Percentiles rank a stretch among this genome's conserved stretches.
These are phyloP conservation scores for Platanus orientalis DNA, from an alignment of 164 flowering plant genomes.

Conservation along the genomic window DNA sequence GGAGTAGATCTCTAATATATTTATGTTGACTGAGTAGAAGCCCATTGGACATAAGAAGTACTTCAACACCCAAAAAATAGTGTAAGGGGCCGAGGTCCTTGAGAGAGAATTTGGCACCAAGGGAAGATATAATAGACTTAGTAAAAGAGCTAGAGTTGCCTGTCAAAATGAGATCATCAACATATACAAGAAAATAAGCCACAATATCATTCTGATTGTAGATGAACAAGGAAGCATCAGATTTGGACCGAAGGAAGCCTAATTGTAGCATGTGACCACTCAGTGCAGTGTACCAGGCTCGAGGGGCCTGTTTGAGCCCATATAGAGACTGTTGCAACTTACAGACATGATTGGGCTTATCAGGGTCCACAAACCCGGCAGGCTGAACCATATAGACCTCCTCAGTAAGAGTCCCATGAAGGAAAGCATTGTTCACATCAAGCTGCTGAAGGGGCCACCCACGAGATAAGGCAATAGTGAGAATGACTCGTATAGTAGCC, in stretches of 20 bases:
- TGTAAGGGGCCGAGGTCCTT: slow-evolving; percentile 6
- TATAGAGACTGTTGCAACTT: background rate
- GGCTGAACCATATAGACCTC: background rate
- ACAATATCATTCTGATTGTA: background rate
- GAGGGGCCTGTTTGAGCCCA: too few species aligned
- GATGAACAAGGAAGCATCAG: slow-evolving; percentile 11
- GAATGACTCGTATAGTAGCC: slow-evolving; percentile 7
- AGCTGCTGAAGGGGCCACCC: slow-evolving; percentile 13
- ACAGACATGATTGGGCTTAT: background rate
- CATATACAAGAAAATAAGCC: slow-evolving; percentile 5
- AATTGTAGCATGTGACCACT: background rate
- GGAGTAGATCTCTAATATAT: background rate
- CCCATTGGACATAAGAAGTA: background rate
- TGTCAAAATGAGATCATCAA: slow-evolving; percentile 15
- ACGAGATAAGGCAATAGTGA: background rate
- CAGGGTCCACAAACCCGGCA: background rate
- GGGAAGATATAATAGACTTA: too few species aligned
- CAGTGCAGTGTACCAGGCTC: slow-evolving; percentile 7
- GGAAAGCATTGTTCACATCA: slow-evolving; percentile 15
- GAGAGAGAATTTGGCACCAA: background rate
- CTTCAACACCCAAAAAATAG: slow-evolving; percentile 13
- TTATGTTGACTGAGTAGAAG: too few species aligned
- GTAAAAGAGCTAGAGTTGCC: background rate
- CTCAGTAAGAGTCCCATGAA: background rate
- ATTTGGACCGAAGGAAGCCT: background rate